Evolutionary conservation across 371 early-diverging fungal genomes (phyloP).

Genomic region (Rhizopus stolonifer): DNA sequence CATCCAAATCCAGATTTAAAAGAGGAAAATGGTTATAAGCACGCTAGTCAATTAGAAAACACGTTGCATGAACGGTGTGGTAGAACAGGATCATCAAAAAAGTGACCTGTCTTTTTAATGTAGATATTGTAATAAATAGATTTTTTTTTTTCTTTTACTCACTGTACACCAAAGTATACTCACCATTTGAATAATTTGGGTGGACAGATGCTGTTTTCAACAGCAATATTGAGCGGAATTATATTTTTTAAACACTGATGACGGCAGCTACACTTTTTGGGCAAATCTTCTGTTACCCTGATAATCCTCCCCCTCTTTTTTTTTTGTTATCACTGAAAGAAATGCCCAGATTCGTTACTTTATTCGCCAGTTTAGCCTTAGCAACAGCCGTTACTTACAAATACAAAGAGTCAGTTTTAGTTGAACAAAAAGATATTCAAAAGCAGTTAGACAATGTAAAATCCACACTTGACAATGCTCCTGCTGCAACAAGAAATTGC

Average conservation of each 20-base stretch:
- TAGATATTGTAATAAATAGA: slow-evolving; percentile 3
- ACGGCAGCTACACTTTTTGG: not conserved
- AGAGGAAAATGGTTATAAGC: slow-evolving; percentile 52
- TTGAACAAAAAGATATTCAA: slow-evolving; percentile 21
- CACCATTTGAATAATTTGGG: no score
- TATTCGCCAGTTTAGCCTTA: slow-evolving; percentile 23
- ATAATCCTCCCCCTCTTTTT: not conserved
- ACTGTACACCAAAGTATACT: no score
- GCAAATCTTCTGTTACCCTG: no score
- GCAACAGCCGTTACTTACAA: slow-evolving; percentile 28
- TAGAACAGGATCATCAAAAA: slow-evolving; percentile 46
- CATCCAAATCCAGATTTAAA: slow-evolving; percentile 75
- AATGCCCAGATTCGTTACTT: slow-evolving; percentile 28
- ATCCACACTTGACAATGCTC: slow-evolving; percentile 21
- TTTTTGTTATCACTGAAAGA: not conserved
- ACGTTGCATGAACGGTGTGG: slow-evolving; percentile 78
- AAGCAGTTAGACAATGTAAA: slow-evolving; percentile 20
- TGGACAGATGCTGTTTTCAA: no score
- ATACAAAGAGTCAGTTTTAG: slow-evolving; percentile 14
- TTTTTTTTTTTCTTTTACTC: not conserved
- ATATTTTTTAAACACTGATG: not conserved
- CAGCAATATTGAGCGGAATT: not conserved
- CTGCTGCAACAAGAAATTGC: slow-evolving; percentile 10
- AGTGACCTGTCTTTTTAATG: slow-evolving; percentile 1
- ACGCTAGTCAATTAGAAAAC: slow-evolving; percentile 71